Evolutionary conservation across 139 green algal species (phyloP).

Genomic region (Yamagishiella unicocca): DNA sequence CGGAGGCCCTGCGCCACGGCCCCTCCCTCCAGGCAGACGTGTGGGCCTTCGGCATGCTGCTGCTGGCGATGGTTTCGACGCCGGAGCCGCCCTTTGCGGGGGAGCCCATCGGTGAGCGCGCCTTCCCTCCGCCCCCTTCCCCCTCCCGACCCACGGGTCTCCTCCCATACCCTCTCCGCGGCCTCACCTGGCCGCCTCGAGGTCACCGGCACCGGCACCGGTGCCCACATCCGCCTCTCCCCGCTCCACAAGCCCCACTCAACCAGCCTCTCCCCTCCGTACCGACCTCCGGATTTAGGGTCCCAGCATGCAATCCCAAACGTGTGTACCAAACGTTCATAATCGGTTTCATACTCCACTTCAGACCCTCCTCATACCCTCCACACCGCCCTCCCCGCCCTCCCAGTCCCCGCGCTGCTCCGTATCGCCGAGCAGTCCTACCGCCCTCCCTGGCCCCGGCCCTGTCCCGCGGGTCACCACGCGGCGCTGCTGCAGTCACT

Average conservation of each 20-base stretch:
- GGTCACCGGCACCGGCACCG: too few species aligned
- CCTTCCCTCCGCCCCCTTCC: too few species aligned
- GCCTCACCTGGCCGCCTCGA: too few species aligned
- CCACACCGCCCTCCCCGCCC: not conserved
- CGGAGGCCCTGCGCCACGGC: conserved; percentile 7
- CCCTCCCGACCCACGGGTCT: too few species aligned
- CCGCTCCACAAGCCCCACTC: too few species aligned
- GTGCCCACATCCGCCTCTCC: too few species aligned
- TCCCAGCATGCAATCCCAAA: too few species aligned
- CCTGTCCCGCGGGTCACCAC: not conserved
- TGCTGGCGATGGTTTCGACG: conserved; percentile 18
- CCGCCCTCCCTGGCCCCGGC: not conserved
- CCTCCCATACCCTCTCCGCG: too few species aligned
- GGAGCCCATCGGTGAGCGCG: not conserved
- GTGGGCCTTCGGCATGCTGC: conserved; percentile 21
- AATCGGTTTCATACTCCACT: too few species aligned
- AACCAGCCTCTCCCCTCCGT: too few species aligned
- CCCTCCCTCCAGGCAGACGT: conserved; percentile 1
- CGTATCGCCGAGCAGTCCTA: not conserved
- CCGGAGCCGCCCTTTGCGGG: not conserved
- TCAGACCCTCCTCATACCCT: not conserved
- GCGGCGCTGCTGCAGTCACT: not conserved
- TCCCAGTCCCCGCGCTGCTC: not conserved
- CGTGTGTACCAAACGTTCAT: too few species aligned
- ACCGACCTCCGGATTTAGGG: too few species aligned